Conservation (phyloP, 495 filamentous ascomycete genomes). For the Aspergillus egyptiacus region DNA sequence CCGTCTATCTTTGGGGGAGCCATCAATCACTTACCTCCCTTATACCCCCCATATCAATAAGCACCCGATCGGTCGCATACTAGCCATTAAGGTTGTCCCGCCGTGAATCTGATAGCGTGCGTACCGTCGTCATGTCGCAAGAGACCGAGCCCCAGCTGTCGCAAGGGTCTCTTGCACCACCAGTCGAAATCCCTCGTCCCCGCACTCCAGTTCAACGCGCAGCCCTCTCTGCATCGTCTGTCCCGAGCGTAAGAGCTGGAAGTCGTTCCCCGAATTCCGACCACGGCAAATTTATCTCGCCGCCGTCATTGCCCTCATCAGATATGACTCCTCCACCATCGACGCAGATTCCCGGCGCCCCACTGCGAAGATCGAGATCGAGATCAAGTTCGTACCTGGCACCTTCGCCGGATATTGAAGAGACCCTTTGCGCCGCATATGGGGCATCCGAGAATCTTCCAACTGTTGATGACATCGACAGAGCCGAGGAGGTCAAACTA, state of each 20-base stretch:
- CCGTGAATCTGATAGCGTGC: no score
- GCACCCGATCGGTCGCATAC: no score
- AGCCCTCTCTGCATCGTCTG: constrained; percentile 39
- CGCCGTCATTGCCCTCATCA: constrained; percentile 37
- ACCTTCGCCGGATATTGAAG: constrained; percentile 54
- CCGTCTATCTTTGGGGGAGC: neutral
- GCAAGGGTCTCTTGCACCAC: constrained; percentile 35
- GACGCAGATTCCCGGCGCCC: constrained; percentile 52
- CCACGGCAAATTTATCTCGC: constrained; percentile 32
- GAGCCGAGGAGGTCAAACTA: constrained; percentile 52
- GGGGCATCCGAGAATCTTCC: constrained; percentile 50
- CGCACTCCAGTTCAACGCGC: constrained; percentile 32
- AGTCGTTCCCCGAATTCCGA: constrained; percentile 29
- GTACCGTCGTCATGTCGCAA: constrained; percentile 36
- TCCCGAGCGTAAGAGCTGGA: constrained; percentile 27
- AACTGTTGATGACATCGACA: constrained; percentile 57
- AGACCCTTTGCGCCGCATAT: constrained; percentile 46
- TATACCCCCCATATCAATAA: constrained; percentile 24
- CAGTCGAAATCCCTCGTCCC: constrained; percentile 36
- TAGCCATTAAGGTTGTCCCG: no score
- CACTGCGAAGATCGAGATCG: constrained; percentile 32
- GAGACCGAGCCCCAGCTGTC: constrained; percentile 22
- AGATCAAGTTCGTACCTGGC: constrained; percentile 43
- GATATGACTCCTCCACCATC: constrained; percentile 72
- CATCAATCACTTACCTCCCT: neutral